phyloP scores from a whole-genome alignment of 441 rosid genomes.

The Croton laevigatus region DNA sequence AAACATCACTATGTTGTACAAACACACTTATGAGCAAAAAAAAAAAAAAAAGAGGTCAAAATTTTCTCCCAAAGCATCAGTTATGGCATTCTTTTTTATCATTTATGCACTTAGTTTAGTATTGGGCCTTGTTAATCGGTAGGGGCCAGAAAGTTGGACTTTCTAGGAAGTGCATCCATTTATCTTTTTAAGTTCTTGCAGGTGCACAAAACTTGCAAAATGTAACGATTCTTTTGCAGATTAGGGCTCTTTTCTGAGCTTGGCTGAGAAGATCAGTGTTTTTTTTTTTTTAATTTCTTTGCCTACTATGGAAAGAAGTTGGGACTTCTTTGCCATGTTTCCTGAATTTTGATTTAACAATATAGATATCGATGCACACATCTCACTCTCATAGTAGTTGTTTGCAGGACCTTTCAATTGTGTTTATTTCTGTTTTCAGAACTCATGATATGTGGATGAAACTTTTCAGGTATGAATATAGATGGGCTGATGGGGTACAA shows the following conservation, averaged over 20 bases:
- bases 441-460: conserved; percentile 20
- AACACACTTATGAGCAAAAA: neutral
- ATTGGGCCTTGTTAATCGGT: neutral
- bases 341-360: conserved; percentile 1
- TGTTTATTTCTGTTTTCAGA: conserved; percentile 7
- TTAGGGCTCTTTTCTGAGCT: neutral
- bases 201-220: neutral
- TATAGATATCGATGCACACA: neutral
- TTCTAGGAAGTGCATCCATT: neutral
- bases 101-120: neutral
- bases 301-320: neutral
- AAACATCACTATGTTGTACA: neutral
- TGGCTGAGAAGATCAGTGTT: neutral
- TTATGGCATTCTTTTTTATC: neutral
- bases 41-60: too few relatives aligned
- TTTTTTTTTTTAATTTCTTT: neutral
- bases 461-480: conserved; percentile 73
- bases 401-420: neutral
- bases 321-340: conserved; percentile 1
- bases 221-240: neutral
- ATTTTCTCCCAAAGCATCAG: neutral
- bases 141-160: neutral
- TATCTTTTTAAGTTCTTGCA: neutral
- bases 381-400: conserved; percentile 3
- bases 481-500: conserved; percentile 99